A percentile compares a stretch with the other conserved stretches of the same genome.
Conservation (phyloP, 331 rosid species). For the Cucumis variabilis region DNA sequence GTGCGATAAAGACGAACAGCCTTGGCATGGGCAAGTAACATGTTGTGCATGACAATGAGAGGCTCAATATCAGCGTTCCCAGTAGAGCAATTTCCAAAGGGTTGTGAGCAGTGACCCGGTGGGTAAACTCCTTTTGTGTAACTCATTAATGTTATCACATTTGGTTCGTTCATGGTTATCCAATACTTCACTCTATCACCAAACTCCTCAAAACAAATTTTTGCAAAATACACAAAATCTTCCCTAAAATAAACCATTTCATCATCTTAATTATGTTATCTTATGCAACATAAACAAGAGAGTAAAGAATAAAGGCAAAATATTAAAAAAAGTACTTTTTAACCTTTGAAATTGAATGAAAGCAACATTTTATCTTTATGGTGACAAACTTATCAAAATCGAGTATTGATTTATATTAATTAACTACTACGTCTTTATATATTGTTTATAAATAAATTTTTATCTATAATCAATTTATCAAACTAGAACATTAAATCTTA, state of each 20-base stretch:
- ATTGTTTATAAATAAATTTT: no score
- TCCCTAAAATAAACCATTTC: conserved; percentile 42
- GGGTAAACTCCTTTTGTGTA: conserved; percentile 54
- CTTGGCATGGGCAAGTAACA: conserved; percentile 70
- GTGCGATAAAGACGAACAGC: conserved; percentile 60
- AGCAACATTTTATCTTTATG: no score
- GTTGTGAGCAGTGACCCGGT: conserved; percentile 61
- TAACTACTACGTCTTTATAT: no score
- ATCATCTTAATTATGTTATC: background rate
- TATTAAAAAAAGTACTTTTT: no score
- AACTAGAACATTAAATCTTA: no score
- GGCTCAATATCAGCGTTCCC: conserved; percentile 79
- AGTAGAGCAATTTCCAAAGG: conserved; percentile 66
- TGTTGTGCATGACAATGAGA: conserved; percentile 70
- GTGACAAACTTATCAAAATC: no score
- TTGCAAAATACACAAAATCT: conserved; percentile 66
- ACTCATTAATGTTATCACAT: conserved; percentile 38
- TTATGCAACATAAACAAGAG: background rate
- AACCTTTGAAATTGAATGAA: no score
- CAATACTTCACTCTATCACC: conserved; percentile 80
- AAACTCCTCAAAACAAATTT: conserved; percentile 61
- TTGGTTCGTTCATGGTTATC: conserved; percentile 70
- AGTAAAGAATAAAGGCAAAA: no score
- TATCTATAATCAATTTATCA: no score
- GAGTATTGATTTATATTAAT: no score